These are phyloP conservation scores for Quercus dentata DNA, from an alignment of 306 rosid species.

Conservation along the genomic window DNA sequence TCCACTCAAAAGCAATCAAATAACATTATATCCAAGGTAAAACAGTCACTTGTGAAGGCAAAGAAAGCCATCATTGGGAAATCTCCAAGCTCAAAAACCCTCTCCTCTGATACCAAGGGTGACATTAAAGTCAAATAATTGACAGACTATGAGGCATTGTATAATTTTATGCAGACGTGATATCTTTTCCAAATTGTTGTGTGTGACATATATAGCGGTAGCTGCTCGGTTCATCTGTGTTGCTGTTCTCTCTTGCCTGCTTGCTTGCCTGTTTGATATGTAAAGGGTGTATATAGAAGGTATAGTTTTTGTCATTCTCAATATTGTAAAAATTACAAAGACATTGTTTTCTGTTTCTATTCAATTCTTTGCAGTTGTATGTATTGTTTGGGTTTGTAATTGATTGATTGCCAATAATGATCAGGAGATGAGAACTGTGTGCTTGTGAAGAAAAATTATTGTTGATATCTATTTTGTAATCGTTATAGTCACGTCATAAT, in stretches of 20 bases:
- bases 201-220: constrained; percentile 22
- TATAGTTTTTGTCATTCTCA: constrained; percentile 41
- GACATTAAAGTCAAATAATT: constrained; percentile 66
- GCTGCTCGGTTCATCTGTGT: constrained; percentile 24
- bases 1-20: constrained; percentile 66
- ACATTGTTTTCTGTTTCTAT: constrained; percentile 25
- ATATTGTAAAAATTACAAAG: constrained; percentile 32
- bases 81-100: constrained; percentile 70
- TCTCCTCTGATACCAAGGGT: constrained; percentile 53
- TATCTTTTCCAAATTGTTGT: constrained; percentile 16
- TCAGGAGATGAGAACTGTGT: constrained; percentile 18
- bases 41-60: constrained; percentile 78
- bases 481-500: not conserved
- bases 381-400: constrained; percentile 16
- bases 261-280: constrained; percentile 42
- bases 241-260: constrained; percentile 29
- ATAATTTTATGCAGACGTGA: constrained; percentile 20
- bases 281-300: constrained; percentile 48
- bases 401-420: constrained; percentile 32
- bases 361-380: constrained; percentile 37
- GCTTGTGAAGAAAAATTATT: constrained; percentile 1
- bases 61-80: constrained; percentile 78
- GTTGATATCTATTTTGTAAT: not conserved
- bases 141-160: constrained; percentile 17
- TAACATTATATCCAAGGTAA: constrained; percentile 70